Conservation (phyloP, 768 basidiomycete species). For the Podaxis sp. region DNA sequence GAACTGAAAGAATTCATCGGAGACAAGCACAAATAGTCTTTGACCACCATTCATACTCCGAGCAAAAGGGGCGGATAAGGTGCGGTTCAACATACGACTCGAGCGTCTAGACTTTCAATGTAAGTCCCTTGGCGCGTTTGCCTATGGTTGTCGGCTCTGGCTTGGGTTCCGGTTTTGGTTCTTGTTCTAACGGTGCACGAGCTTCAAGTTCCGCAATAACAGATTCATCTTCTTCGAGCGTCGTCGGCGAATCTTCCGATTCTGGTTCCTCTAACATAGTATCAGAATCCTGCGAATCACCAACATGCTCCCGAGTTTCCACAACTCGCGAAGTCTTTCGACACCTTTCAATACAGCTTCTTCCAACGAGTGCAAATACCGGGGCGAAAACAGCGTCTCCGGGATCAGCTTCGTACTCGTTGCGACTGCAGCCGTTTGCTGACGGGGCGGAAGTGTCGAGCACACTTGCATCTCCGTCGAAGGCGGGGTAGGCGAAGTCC, state of each 20-base stretch:
- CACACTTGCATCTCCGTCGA: conserved; percentile 29
- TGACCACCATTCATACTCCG: too few species aligned
- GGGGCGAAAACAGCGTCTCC: conserved; percentile 47
- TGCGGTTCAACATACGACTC: too few species aligned
- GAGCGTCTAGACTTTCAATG: too few species aligned
- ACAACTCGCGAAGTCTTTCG: conserved; percentile 18
- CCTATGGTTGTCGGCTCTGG: conserved; percentile 35
- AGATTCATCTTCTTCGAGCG: conserved; percentile 7
- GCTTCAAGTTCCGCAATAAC: neutral
- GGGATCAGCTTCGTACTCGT: conserved; percentile 32
- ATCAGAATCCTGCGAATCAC: neutral
- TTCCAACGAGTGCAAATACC: conserved; percentile 58
- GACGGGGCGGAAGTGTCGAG: conserved; percentile 32
- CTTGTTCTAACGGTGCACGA: neutral
- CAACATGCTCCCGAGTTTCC: neutral
- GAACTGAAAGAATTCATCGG: too few species aligned
- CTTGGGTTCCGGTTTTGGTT: neutral
- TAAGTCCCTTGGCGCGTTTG: conserved; percentile 52
- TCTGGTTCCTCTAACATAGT: conserved; percentile 2
- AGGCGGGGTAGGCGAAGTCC: conserved; percentile 23
- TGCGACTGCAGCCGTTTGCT: conserved; percentile 9
- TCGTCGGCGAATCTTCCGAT: conserved; percentile 5
- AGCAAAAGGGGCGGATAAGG: too few species aligned
- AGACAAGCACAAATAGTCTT: too few species aligned
- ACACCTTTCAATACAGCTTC: conserved; percentile 50